Evolutionary conservation across 306 rosid genomes (phyloP).

Genomic region (Hippophae gyantsensis): DNA sequence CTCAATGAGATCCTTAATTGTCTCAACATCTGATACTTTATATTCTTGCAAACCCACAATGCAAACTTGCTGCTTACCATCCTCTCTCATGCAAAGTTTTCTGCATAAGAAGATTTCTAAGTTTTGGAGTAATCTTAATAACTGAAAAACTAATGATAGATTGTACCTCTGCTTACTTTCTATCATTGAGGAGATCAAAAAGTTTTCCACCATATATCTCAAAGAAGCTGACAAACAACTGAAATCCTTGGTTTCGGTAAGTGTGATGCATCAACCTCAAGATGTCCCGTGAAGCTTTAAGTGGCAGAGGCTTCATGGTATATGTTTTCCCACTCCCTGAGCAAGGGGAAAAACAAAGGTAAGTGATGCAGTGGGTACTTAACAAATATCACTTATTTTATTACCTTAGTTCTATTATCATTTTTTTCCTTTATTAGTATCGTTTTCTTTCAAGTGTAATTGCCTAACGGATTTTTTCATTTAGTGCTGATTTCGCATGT

Average conservation of each 20-base stretch:
- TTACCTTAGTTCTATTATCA: no score
- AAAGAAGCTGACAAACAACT: constrained; percentile 90
- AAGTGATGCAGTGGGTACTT: no score
- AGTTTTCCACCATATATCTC: constrained; percentile 98
- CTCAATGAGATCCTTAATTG: constrained; percentile 88
- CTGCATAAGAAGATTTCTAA: constrained; percentile 36
- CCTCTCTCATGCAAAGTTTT: constrained; percentile 98
- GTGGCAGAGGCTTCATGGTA: constrained; percentile 95
- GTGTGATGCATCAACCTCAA: constrained; percentile 96
- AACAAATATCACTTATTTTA: no score
- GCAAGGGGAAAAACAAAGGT: constrained; percentile 14
- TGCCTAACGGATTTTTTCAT: no score
- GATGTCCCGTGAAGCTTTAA: constrained; percentile 91
- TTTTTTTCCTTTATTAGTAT: no score
- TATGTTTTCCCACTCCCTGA: constrained; percentile 95
- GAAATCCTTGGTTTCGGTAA: constrained; percentile 83
- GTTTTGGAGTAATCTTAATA: constrained; percentile 17
- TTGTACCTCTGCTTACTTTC: constrained; percentile 51
- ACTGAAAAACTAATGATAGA: constrained; percentile 1
- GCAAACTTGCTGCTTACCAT: constrained; percentile 96
- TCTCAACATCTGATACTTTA: constrained; percentile 87
- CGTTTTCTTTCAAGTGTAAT: no score
- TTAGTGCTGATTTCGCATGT: no score
- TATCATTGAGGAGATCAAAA: constrained; percentile 88
- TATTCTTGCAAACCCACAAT: constrained; percentile 97